Evolutionary conservation across 345 rosid genomes (phyloP).

Genomic region (Populus deltoides): DNA sequence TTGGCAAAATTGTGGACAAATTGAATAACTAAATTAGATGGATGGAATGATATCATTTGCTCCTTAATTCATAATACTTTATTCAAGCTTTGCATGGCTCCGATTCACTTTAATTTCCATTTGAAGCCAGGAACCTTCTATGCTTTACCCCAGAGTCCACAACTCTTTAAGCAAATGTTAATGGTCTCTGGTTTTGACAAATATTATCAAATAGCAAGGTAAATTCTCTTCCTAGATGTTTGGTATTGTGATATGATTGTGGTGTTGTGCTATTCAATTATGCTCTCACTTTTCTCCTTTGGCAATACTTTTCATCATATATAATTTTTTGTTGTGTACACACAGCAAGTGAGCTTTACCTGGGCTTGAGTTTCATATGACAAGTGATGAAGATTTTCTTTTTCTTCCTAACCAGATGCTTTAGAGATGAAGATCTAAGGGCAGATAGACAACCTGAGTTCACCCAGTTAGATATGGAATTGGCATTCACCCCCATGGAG

Average conservation of each 20-base stretch:
- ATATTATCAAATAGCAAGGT: constrained; percentile 97
- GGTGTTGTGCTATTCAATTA: not conserved
- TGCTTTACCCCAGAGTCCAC: constrained; percentile 98
- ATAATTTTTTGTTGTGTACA: not conserved
- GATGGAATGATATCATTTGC: not conserved
- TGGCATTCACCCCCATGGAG: constrained; percentile 86
- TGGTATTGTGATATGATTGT: constrained; percentile 1
- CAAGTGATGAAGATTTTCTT: not conserved
- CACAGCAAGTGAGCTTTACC: not conserved
- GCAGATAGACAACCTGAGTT: constrained; percentile 99
- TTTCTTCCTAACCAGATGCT: constrained; percentile 57
- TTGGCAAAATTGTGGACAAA: not conserved
- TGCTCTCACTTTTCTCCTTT: not conserved
- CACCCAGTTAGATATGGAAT: constrained; percentile 96
- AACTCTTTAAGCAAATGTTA: constrained; percentile 91
- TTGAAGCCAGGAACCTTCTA: constrained; percentile 98
- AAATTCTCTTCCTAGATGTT: constrained; percentile 21
- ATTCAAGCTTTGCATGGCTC: constrained; percentile 20
- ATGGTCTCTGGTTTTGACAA: constrained; percentile 98
- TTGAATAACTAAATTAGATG: not conserved
- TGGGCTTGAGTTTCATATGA: not conserved
- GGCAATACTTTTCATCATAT: not conserved
- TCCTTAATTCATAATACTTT: constrained; percentile 13
- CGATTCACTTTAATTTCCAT: constrained; percentile 44
- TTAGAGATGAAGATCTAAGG: constrained; percentile 97